Conservation (phyloP, 139 green algal species). For the Bryopsis sp. region DNA sequence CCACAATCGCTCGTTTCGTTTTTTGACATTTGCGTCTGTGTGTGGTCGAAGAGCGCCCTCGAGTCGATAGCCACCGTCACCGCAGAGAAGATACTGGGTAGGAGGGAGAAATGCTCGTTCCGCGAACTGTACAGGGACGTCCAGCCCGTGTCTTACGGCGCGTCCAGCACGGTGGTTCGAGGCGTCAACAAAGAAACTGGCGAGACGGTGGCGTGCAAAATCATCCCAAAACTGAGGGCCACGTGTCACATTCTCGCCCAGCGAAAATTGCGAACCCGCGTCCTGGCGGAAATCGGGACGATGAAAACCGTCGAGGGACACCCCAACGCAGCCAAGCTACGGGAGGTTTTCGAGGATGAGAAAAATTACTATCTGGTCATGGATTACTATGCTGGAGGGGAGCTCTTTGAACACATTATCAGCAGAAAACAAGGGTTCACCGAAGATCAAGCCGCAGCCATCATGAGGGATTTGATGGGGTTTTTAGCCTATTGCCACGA, state of each 20-base stretch:
- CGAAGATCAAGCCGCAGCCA: conserved; percentile 33
- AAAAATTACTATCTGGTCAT: conserved; percentile 46
- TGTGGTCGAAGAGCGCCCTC: too few relatives aligned
- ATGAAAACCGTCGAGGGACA: conserved; percentile 48
- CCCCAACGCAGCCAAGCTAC: conserved; percentile 40
- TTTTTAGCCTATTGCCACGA: conserved; percentile 71
- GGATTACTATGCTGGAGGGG: conserved; percentile 32
- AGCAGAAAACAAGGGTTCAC: conserved; percentile 35
- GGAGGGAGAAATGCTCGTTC: too few relatives aligned
- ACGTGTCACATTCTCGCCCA: not conserved
- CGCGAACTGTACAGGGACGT: not conserved
- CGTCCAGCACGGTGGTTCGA: not conserved
- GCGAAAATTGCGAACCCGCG: not conserved
- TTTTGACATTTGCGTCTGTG: too few relatives aligned
- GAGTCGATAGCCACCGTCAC: too few relatives aligned
- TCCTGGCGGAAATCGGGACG: conserved; percentile 44
- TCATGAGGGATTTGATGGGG: conserved; percentile 39
- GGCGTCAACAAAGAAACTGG: not conserved
- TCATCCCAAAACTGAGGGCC: conserved; percentile 3
- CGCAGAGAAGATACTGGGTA: too few relatives aligned
- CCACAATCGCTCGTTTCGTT: too few relatives aligned
- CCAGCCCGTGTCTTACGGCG: conserved; percentile 1
- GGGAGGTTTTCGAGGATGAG: conserved; percentile 38
- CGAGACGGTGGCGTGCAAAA: not conserved
- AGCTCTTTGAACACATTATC: conserved; percentile 52